Conservation (phyloP, 2,329 filamentous ascomycete genomes). For the Aspergillus sp. region DNA sequence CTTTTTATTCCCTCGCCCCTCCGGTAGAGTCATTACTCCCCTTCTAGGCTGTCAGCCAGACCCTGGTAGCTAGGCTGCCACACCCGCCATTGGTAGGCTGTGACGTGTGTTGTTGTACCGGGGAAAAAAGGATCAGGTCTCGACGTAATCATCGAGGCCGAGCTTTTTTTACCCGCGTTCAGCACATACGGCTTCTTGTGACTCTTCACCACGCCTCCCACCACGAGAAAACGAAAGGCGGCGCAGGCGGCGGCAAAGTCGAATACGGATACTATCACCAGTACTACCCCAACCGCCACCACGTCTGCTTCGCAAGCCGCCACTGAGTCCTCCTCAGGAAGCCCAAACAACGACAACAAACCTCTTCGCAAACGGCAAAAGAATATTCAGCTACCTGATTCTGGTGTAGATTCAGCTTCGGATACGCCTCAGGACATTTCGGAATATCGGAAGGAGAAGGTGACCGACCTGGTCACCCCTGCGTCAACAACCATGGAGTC, state of each 20-base stretch:
- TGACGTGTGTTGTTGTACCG: conserved; percentile 24
- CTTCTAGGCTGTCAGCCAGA: neutral
- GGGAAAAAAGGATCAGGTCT: conserved; percentile 24
- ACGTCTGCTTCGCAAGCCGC: conserved; percentile 26
- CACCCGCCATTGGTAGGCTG: conserved; percentile 19
- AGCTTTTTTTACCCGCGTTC: conserved; percentile 20
- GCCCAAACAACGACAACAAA: conserved; percentile 16
- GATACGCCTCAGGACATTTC: conserved; percentile 12
- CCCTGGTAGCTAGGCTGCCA: neutral
- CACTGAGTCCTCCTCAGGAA: conserved; percentile 18
- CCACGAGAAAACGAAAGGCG: conserved; percentile 55
- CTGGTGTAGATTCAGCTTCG: conserved; percentile 13
- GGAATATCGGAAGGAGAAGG: conserved; percentile 22
- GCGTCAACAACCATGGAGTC: conserved; percentile 74
- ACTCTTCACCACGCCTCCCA: conserved; percentile 53
- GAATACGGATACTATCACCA: neutral
- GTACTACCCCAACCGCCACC: conserved; percentile 30
- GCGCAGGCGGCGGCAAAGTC: conserved; percentile 43
- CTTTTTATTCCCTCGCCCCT: neutral
- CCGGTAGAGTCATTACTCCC: neutral
- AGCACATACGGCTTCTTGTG: conserved; percentile 22
- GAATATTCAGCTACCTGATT: conserved; percentile 13
- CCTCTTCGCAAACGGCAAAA: conserved; percentile 22
- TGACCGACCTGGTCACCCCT: conserved; percentile 42
- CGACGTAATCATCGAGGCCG: conserved; percentile 20